Base-by-base conservation (phyloP, 176 grass and related monocot species). In the Avena insularis region DNA sequence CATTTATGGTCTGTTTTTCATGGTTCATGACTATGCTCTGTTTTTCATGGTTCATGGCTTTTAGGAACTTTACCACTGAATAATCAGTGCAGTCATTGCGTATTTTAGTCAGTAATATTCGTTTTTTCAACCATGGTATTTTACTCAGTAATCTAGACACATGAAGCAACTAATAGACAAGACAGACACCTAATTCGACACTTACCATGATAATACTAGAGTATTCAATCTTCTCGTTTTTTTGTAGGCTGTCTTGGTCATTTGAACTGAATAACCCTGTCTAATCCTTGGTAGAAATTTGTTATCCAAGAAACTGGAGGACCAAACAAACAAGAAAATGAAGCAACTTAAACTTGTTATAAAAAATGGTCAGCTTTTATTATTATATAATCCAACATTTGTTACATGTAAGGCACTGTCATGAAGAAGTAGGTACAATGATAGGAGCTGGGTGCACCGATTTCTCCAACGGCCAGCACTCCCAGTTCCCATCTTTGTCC, bases 401-500 rank as follows among this genome's bases (percentile, higher is more conserved):
- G 45, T 79, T 87, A 87, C 84, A 90, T 67, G 81, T 51, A 29
- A 59, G 69, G 65, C 15, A 79, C 31, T 74, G 14, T 89, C 58
- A 89, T 63, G 50, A 72, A 9, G 43, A 72, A 9, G 43, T 61
- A 12, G 84, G 84, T 33, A 87, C 86, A 65, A 77, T 51, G 71
- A 98, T 86, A 16, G 94, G 94, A 71, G 97, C 92, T 49, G 68
- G 85, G 16, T 83, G 87, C 51, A 96, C 89, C 1, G 77, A 81
- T 43, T 51, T 27, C 57, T 90, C 82, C 31, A 98, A 20, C 16
- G 97, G 92, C 25, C 80, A 91, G 78, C 97, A 99, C 12, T 99
- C 94, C 97, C 92, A 99, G 1, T 78, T 79, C 50, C 90, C 83
- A 17, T 94, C 25, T 60, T 99, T 96, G 36, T 84, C 91, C 35